Conservation (phyloP, 176 grass and related monocot genomes). For the Ensete glaucum region DNA sequence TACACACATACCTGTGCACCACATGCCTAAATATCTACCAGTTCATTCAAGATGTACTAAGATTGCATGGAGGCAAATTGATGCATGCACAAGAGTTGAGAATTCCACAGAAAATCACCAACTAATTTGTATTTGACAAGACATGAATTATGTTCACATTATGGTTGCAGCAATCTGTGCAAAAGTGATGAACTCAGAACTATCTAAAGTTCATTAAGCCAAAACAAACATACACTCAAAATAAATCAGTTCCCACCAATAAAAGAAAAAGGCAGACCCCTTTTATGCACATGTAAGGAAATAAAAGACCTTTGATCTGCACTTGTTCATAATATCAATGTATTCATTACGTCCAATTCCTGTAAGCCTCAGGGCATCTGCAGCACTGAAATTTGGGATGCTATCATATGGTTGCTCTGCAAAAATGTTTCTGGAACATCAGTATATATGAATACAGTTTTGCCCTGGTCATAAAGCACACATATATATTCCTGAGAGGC, state of each 20-base stretch:
- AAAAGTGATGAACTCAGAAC: not conserved
- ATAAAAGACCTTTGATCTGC: conserved; percentile 83
- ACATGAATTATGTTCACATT: not conserved
- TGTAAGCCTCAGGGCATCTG: conserved; percentile 84
- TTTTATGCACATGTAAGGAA: not conserved
- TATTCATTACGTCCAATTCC: conserved; percentile 96
- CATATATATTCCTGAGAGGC: not conserved
- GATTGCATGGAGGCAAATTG: not conserved
- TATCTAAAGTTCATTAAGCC: not conserved
- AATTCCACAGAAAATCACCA: not conserved
- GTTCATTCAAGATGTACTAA: not conserved
- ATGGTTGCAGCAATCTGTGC: not conserved
- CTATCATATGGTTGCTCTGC: conserved; percentile 99
- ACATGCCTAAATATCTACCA: not conserved
- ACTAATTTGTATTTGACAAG: not conserved
- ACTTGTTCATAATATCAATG: conserved; percentile 99
- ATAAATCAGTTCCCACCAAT: not conserved
- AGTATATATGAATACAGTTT: conserved; percentile 18
- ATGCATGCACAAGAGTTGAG: not conserved
- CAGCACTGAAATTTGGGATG: conserved; percentile 97
- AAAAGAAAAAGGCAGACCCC: not conserved
- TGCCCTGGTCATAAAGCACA: not conserved
- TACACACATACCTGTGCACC: not conserved
- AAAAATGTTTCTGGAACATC: conserved; percentile 29
- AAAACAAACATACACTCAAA: not conserved